A percentile compares a stretch with the other conserved stretches of the same genome.
These are phyloP conservation scores for Herpetomonas tarakana DNA, from an alignment of 208 protist species.

Conservation along the genomic window DNA sequence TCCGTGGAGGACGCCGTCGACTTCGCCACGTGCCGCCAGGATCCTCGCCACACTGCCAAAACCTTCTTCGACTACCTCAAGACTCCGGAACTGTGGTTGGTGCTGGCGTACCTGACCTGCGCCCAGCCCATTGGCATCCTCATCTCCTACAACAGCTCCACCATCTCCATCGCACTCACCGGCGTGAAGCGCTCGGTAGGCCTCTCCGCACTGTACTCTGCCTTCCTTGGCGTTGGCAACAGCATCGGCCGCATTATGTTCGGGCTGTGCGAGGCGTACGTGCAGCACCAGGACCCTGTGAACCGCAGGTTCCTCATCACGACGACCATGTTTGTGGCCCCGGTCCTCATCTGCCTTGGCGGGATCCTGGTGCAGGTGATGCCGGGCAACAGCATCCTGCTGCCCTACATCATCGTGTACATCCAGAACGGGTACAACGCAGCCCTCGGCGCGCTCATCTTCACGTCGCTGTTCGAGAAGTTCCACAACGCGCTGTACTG, in stretches of 20 bases:
- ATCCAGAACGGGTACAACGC: constrained; percentile 44
- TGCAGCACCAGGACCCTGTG: constrained; percentile 30
- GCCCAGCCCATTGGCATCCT: constrained; percentile 33
- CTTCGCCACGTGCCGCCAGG: constrained; percentile 13
- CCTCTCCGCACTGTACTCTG: constrained; percentile 40
- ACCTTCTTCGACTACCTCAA: constrained; percentile 30
- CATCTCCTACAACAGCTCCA: constrained; percentile 46
- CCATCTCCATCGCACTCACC: constrained; percentile 47
- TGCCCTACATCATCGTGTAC: constrained; percentile 53
- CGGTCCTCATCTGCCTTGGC: constrained; percentile 24
- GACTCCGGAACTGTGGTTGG: constrained; percentile 38
- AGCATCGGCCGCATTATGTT: constrained; percentile 45
- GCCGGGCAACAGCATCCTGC: constrained; percentile 33
- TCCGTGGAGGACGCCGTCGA: constrained; percentile 1
- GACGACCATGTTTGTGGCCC: constrained; percentile 19
- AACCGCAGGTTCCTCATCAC: constrained; percentile 34
- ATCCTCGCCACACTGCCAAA: constrained; percentile 32
- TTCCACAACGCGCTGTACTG: constrained; percentile 52
- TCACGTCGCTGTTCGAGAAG: constrained; percentile 42
- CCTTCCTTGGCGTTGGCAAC: constrained; percentile 50
- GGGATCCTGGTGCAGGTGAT: constrained; percentile 42
- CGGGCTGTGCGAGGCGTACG: constrained; percentile 48
- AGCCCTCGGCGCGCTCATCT: constrained; percentile 38
- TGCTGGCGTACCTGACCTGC: constrained; percentile 40
- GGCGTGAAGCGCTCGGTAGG: constrained; percentile 24